Evolutionary conservation across 2,329 filamentous ascomycete species (phyloP).

Genomic region (Talaromyces amestolkiae): DNA sequence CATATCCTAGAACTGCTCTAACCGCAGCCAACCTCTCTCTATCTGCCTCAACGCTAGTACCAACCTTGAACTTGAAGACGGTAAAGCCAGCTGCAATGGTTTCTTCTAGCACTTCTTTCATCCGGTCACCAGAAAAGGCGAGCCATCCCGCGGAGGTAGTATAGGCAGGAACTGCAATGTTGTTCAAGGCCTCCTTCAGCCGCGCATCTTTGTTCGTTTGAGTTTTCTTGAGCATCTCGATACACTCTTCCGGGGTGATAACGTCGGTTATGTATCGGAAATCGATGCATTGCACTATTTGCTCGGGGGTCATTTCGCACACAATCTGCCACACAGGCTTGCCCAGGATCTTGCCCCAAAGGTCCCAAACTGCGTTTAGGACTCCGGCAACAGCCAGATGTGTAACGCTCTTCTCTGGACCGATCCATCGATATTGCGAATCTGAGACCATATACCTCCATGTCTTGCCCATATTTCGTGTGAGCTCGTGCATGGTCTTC

Average conservation of each 20-base stretch:
- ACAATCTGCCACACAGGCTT: conserved; percentile 91
- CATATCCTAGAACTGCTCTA: conserved; percentile 75
- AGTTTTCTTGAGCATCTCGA: conserved; percentile 65
- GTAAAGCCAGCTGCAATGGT: conserved; percentile 73
- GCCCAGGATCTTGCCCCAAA: conserved; percentile 82
- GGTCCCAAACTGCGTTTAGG: conserved; percentile 88
- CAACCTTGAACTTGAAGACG: conserved; percentile 91
- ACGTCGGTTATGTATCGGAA: conserved; percentile 93
- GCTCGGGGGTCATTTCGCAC: conserved; percentile 82
- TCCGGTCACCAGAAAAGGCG: conserved; percentile 84
- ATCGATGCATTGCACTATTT: conserved; percentile 84
- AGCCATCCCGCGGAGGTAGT: conserved; percentile 89
- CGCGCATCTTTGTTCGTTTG: conserved; percentile 68
- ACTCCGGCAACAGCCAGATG: conserved; percentile 85
- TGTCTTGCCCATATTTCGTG: conserved; percentile 77
- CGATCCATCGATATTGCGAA: conserved; percentile 88
- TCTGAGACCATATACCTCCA: conserved; percentile 94
- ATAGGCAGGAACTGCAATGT: conserved; percentile 75
- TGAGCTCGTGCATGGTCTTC: conserved; percentile 72
- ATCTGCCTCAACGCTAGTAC: conserved; percentile 69
- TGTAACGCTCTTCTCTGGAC: conserved; percentile 89
- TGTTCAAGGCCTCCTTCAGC: conserved; percentile 68
- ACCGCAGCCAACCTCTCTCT: conserved; percentile 68
- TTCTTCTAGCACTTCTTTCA: conserved; percentile 70
- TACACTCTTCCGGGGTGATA: conserved; percentile 79